Base-by-base conservation (phyloP, 371 early-diverging fungal genomes). In the Catenaria anguillulae region DNA sequence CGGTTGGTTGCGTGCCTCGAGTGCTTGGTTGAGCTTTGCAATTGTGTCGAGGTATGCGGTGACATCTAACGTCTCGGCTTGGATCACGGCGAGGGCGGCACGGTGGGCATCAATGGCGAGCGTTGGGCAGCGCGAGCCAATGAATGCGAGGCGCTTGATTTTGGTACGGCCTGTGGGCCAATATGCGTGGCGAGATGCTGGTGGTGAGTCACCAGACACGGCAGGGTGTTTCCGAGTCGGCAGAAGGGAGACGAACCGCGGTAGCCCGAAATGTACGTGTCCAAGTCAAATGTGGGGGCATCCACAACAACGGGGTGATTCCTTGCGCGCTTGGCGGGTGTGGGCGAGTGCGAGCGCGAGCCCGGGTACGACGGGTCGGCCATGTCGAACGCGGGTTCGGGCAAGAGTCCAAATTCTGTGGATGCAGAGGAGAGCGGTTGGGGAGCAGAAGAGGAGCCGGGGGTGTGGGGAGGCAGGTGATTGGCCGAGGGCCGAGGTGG, bases 61-160 rank as follows among this genome's bases (percentile, higher is more conserved):
- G 23, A 74, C 68, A 66, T 87, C 78, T 42, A 74, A 58, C 5
- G 86, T 79, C 6, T 64, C 63, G 33, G 67, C 61, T 55, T 77
- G 74, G 21, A 88, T 70, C 45, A 84, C 84, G 17, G 61, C 63
- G 42, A 87, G 66, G 3, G 89, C 89, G 48, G 78, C 64, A 35
- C 68, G 69, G 62, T 77, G 76, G 2, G 88, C 86, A 42, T 88
- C 87, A 15, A 84, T 64, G 31, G 81, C 75, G 43, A 87, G 81
- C 33, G 76, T 62, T 1, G 83, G 79, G 65, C 86, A 86, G n/a
- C 80, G 76, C 54, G 82, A 80, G 2, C 86, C 86, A 61, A 90
- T 86, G 66, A 82, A 88, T 54, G 86, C 67, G 24, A 87, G 77
- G 52, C 89, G 80, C 55, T 80, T 75, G 67, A 86, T 75, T 61